A percentile compares a stretch with the other conserved stretches of the same genome.
Evolutionary conservation across 352 stramenopile species (phyloP).

Genomic region (Globisporangium cederbergense): DNA sequence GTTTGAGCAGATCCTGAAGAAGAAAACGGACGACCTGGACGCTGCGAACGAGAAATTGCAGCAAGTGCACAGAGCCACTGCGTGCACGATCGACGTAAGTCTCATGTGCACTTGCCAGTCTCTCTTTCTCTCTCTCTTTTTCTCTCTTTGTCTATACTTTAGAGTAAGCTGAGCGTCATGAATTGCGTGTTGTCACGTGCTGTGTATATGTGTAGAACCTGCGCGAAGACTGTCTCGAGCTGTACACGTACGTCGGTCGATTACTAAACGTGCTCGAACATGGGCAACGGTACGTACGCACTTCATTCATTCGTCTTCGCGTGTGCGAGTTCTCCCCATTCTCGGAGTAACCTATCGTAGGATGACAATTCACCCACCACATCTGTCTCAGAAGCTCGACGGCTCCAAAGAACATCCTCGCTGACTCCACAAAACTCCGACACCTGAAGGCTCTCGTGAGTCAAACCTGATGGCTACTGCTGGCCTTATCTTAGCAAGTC

Average conservation of each 20-base stretch:
- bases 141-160: neutral
- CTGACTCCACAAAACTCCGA: constrained; percentile 60
- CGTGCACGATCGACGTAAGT: constrained; percentile 43
- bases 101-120: neutral
- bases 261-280: constrained; percentile 26
- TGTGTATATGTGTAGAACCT: constrained; percentile 35
- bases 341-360: neutral
- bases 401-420: constrained; percentile 70
- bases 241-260: constrained; percentile 61
- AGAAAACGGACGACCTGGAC: constrained; percentile 44
- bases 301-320: too few relatives aligned
- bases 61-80: constrained; percentile 32
- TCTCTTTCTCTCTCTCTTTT: neutral
- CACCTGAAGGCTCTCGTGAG: constrained; percentile 66
- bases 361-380: too few relatives aligned
- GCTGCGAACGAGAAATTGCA: constrained; percentile 32
- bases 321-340: too few relatives aligned
- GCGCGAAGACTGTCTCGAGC: constrained; percentile 59
- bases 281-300: constrained; percentile 18
- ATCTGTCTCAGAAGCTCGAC: constrained; percentile 7
- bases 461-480: too few relatives aligned
- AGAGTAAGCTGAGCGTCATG: too few relatives aligned
- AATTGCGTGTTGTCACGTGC: too few relatives aligned
- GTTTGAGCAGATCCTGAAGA: constrained; percentile 63
- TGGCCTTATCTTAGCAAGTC: too few relatives aligned